phyloP scores from a whole-genome alignment of 2,329 filamentous ascomycete genomes.

The Helicocarpus griseus region DNA sequence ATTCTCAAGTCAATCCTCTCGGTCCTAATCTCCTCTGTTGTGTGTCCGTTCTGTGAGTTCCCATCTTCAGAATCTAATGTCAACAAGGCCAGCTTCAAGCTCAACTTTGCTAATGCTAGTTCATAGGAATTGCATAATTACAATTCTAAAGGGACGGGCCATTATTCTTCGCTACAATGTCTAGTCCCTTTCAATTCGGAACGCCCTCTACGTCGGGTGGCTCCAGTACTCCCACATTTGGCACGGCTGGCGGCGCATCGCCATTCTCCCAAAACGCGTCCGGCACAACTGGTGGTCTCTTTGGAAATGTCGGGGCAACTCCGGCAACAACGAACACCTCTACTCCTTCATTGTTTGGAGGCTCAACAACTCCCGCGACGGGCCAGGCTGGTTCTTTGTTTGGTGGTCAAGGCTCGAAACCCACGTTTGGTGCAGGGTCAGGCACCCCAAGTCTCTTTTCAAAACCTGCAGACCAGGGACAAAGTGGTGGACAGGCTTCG shows the following conservation, averaged over 20 bases:
- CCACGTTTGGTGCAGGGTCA: conserved; percentile 6
- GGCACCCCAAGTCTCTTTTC: conserved; percentile 25
- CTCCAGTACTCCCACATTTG: conserved; percentile 13
- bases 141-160: neutral
- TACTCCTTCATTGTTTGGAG: conserved; percentile 6
- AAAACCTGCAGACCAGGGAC: conserved; percentile 17
- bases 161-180: conserved; percentile 15
- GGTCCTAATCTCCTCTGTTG: no score
- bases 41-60: neutral
- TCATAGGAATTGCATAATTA: neutral
- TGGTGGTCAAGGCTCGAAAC: conserved; percentile 3
- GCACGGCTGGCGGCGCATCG: neutral
- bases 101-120: neutral
- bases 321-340: conserved; percentile 4
- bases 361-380: neutral
- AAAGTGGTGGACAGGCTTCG: conserved; percentile 16
- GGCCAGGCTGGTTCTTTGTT: conserved; percentile 7
- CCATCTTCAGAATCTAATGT: neutral
- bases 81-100: neutral
- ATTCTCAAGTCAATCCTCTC: no score
- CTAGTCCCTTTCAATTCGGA: conserved; percentile 30
- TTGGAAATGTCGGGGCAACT: conserved; percentile 12
- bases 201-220: conserved; percentile 26
- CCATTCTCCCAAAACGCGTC: conserved; percentile 8
- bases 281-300: conserved; percentile 8